Conservation (phyloP, 2,329 filamentous ascomycete genomes). For the Sclerotinia subarctica region DNA sequence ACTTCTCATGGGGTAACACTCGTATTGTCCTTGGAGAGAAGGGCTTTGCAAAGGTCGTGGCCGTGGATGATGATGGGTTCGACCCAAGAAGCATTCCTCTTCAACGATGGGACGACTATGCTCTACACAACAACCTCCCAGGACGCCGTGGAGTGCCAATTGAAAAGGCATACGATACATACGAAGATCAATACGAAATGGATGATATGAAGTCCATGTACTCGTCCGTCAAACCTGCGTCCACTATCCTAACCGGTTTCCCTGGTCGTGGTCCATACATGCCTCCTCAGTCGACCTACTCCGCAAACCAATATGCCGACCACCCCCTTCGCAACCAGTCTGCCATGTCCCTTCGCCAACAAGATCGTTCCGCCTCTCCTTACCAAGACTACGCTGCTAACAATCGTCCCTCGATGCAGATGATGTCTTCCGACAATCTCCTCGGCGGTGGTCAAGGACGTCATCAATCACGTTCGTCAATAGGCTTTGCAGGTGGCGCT, state of each 20-base stretch:
- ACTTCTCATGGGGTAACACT: constrained; percentile 98
- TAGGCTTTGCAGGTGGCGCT: constrained; percentile 45
- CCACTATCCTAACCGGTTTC: constrained; percentile 84
- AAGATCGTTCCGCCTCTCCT: constrained; percentile 51
- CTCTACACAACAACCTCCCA: constrained; percentile 78
- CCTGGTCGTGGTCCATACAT: constrained; percentile 66
- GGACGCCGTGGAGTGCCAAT: constrained; percentile 74
- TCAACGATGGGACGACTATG: constrained; percentile 97
- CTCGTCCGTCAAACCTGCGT: constrained; percentile 81
- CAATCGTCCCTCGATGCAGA: constrained; percentile 60
- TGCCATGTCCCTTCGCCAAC: constrained; percentile 60
- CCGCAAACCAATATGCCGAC: constrained; percentile 48
- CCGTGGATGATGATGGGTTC: constrained; percentile 81
- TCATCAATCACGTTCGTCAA: constrained; percentile 42
- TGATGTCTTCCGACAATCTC: constrained; percentile 36
- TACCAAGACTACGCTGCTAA: constrained; percentile 53
- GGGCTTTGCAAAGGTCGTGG: constrained; percentile 85
- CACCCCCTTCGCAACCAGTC: constrained; percentile 60
- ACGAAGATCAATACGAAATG: constrained; percentile 86
- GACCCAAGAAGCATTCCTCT: constrained; percentile 91
- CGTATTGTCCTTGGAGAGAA: constrained; percentile 95
- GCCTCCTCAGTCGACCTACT: constrained; percentile 72
- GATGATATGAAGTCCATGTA: constrained; percentile 97
- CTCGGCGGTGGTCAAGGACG: constrained; percentile 40
- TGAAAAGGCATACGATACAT: constrained; percentile 65